Conservation (phyloP, 2,329 filamentous ascomycete genomes). For the Cladophialophora yegresii region DNA sequence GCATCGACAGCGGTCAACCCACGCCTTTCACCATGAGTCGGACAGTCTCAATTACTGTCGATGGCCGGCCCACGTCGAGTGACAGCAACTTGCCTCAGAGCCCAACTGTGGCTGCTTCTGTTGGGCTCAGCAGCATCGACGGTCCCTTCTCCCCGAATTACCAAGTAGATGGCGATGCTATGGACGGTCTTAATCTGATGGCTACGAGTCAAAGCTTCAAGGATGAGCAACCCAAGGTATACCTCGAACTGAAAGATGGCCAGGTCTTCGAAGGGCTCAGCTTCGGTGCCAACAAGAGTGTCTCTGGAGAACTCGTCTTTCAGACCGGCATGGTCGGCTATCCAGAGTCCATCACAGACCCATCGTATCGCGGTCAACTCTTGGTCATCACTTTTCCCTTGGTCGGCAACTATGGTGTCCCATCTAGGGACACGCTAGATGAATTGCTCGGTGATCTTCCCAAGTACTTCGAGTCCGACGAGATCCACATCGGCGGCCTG, state of each 20-base stretch:
- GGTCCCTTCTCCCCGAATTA: conserved; percentile 16
- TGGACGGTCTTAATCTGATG: conserved; percentile 52
- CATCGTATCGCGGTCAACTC: conserved; percentile 89
- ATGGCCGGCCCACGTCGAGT: conserved; percentile 22
- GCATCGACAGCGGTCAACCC: conserved; percentile 18
- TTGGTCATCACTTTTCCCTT: conserved; percentile 94
- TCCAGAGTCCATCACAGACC: conserved; percentile 88
- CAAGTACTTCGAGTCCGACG: conserved; percentile 85
- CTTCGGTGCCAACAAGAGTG: conserved; percentile 93
- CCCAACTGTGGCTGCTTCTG: conserved; percentile 46
- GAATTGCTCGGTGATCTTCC: conserved; percentile 81
- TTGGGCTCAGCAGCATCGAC: conserved; percentile 37
- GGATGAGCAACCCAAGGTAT: conserved; percentile 64
- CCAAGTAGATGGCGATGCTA: conserved; percentile 18
- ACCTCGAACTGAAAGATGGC: conserved; percentile 91
- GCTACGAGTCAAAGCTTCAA: conserved; percentile 62
- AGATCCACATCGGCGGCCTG: conserved; percentile 92
- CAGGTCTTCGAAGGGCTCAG: conserved; percentile 89
- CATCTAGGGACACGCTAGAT: conserved; percentile 80
- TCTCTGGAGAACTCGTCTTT: conserved; percentile 96
- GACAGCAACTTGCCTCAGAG: conserved; percentile 41
- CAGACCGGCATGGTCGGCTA: conserved; percentile 99
- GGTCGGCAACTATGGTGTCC: conserved; percentile 96
- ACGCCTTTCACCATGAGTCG: conserved; percentile 22
- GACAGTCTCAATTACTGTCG: conserved; percentile 11